Percentiles rank a stretch among this genome's conserved stretches.
phyloP scores from a whole-genome alignment of 352 stramenopile genomes.

The Thraustotheca clavata region DNA sequence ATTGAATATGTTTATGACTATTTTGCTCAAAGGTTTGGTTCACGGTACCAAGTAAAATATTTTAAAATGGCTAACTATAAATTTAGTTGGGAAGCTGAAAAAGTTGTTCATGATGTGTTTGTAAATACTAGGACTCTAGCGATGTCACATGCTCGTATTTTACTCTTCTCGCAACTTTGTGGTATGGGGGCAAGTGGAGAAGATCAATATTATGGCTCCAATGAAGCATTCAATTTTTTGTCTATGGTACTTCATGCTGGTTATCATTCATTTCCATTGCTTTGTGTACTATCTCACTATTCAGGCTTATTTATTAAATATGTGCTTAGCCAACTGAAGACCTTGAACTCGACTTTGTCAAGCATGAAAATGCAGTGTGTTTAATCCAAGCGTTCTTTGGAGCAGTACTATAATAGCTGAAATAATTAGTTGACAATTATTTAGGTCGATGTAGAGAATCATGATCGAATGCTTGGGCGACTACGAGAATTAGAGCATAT shows the following conservation, averaged over 20 bases:
- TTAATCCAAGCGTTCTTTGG: conserved; percentile 14
- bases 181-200: conserved; percentile 37
- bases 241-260: conserved; percentile 19
- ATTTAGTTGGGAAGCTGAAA: conserved; percentile 51
- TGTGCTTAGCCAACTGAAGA: not conserved
- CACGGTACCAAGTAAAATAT: conserved; percentile 25
- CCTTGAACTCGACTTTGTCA: not conserved
- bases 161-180: conserved; percentile 62
- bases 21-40: conserved; percentile 58
- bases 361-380: conserved; percentile 10
- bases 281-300: not conserved
- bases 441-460: conserved; percentile 16
- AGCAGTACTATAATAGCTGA: not conserved
- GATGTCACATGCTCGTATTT: conserved; percentile 30
- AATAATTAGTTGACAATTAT: not conserved
- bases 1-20: conserved; percentile 72
- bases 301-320: not conserved
- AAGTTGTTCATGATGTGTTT: conserved; percentile 76
- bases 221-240: conserved; percentile 13
- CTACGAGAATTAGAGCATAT: conserved; percentile 19
- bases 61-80: not conserved
- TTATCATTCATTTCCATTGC: conserved; percentile 29
- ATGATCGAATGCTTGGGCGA: conserved; percentile 48
- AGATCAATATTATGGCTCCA: conserved; percentile 12
- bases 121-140: conserved; percentile 54